Conservation (phyloP, 169 alveolate genomes). For the Plasmodium relictum region DNA sequence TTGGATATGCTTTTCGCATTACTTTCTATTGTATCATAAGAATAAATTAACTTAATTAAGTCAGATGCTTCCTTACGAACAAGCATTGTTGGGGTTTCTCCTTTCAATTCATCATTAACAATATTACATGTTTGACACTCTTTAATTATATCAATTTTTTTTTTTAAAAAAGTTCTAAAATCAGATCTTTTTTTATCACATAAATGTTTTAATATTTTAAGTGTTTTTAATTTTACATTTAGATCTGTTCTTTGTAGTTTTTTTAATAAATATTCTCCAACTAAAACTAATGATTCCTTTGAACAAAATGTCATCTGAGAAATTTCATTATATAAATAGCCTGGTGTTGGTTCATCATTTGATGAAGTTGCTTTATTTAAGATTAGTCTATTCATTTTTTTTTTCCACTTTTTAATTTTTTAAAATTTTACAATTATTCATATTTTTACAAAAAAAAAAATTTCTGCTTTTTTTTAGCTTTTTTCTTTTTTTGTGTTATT, state of each 20-base stretch:
- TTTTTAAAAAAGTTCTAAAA: slow-evolving; percentile 63
- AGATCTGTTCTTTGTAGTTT: slow-evolving; percentile 82
- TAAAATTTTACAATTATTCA: too few species aligned
- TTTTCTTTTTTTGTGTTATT: too few species aligned
- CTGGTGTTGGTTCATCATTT: slow-evolving; percentile 86
- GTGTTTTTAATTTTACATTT: slow-evolving; percentile 81
- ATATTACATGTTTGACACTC: slow-evolving; percentile 61
- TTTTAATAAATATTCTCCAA: slow-evolving; percentile 81
- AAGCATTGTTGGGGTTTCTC: slow-evolving; percentile 70
- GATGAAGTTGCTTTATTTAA: slow-evolving; percentile 83
- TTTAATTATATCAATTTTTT: slow-evolving; percentile 54
- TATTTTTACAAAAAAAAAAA: too few species aligned
- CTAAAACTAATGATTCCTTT: slow-evolving; percentile 67
- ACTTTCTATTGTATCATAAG: slow-evolving; percentile 39
- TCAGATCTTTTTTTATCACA: slow-evolving; percentile 78
- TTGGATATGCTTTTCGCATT: slow-evolving; percentile 16
- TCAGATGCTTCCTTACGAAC: slow-evolving; percentile 73
- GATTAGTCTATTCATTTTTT: slow-evolving; percentile 49
- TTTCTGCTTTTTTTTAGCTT: too few species aligned
- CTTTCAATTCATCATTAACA: slow-evolving; percentile 64
- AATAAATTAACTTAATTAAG: slow-evolving; percentile 42
- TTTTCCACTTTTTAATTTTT: too few species aligned
- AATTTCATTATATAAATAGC: slow-evolving; percentile 84
- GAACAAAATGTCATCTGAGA: slow-evolving; percentile 79
- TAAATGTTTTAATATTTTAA: slow-evolving; percentile 82